These are phyloP conservation scores for Cladosporium sp. DNA, from an alignment of 2,329 filamentous ascomycete species.

Conservation along the genomic window DNA sequence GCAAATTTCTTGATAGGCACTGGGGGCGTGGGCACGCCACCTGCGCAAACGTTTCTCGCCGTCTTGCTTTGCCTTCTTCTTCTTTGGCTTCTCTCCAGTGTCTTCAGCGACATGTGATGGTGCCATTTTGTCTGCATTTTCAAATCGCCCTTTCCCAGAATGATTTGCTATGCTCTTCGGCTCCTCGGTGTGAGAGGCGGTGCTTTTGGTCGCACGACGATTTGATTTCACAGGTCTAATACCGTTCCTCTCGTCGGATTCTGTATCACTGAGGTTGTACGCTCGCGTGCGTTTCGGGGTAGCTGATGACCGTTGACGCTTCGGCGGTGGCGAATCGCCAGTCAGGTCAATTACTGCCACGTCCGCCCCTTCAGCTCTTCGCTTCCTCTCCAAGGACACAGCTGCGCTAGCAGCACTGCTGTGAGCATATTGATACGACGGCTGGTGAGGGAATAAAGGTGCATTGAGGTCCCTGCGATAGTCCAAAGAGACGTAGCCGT, in stretches of 20 bases:
- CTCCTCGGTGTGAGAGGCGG: not conserved
- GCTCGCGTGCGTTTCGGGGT: not conserved
- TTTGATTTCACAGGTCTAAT: not conserved
- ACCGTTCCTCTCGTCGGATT: not conserved
- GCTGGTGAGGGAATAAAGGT: not conserved
- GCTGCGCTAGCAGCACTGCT: not conserved
- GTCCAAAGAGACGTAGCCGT: not conserved
- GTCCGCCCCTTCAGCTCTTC: not conserved
- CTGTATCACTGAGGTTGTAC: not conserved
- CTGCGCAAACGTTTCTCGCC: conserved; percentile 30
- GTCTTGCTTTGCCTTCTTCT: conserved; percentile 22
- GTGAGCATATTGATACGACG: not conserved
- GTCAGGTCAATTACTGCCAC: conserved; percentile 19
- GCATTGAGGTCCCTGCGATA: not conserved
- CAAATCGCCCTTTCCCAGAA: not conserved
- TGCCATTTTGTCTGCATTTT: not conserved
- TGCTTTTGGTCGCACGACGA: not conserved
- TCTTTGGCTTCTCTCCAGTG: conserved; percentile 1
- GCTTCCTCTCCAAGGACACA: not conserved
- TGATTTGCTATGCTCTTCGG: not conserved
- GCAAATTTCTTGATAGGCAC: conserved; percentile 27
- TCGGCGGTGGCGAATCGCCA: conserved; percentile 14
- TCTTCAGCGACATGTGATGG: not conserved
- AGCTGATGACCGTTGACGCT: not conserved
- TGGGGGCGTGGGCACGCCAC: conserved; percentile 28